Conservation (phyloP, 495 filamentous ascomycete genomes). For the Terfezia claveryi region DNA sequence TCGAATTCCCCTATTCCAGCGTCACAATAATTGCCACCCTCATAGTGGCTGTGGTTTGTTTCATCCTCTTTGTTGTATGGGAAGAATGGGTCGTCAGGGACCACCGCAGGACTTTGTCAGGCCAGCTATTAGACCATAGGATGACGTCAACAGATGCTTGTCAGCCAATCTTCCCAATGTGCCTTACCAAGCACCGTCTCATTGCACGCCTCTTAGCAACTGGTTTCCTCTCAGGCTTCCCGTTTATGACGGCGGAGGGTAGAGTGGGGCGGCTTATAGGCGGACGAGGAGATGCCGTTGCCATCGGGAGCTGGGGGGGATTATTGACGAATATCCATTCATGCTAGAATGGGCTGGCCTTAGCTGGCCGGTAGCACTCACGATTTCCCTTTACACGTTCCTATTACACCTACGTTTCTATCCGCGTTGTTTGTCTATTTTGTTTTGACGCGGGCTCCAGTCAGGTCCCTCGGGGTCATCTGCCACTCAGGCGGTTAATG, state of each 20-base stretch:
- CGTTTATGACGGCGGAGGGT: slow-evolving; percentile 33
- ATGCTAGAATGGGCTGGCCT: no score
- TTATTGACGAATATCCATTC: no score
- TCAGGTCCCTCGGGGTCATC: no score
- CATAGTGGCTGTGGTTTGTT: slow-evolving; percentile 25
- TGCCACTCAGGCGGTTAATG: no score
- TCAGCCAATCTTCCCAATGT: slow-evolving; percentile 21
- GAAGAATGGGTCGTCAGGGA: slow-evolving; percentile 9
- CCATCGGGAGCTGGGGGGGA: no score
- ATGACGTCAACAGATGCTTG: not conserved
- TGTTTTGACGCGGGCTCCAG: no score
- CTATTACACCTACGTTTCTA: no score
- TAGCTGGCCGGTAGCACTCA: no score
- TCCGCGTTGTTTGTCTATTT: no score
- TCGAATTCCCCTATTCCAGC: slow-evolving; percentile 26
- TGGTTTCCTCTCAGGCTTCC: slow-evolving; percentile 32
- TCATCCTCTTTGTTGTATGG: slow-evolving; percentile 27
- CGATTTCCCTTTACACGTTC: no score
- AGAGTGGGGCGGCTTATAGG: no score
- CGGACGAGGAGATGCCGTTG: no score
- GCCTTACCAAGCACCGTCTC: slow-evolving; percentile 15
- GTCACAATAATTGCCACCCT: slow-evolving; percentile 25
- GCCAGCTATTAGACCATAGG: not conserved
- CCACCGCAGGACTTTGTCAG: not conserved
- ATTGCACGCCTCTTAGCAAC: slow-evolving; percentile 21